These are phyloP conservation scores for Crucihimalaya himalaica DNA, from an alignment of 345 rosid genomes.

Conservation along the genomic window DNA sequence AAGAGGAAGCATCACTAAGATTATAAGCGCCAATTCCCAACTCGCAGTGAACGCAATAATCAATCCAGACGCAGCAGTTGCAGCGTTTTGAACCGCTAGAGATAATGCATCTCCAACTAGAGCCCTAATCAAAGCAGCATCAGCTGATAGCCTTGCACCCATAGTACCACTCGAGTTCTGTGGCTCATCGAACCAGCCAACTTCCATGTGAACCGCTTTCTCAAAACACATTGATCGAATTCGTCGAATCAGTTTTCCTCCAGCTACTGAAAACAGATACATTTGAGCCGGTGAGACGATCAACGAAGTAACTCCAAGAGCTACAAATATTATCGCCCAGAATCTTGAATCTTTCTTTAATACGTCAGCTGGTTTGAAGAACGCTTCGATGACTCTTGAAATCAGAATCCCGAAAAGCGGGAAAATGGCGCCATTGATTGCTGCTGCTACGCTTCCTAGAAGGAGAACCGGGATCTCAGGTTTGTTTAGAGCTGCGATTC, in stretches of 20 bases:
- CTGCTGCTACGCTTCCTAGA: conserved; percentile 60
- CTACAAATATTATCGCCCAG: conserved; percentile 66
- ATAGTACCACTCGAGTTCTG: conserved; percentile 71
- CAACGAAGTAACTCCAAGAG: conserved; percentile 54
- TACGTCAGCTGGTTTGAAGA: conserved; percentile 54
- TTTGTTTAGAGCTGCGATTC: conserved; percentile 67
- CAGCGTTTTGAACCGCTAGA: conserved; percentile 52
- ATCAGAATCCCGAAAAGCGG: conserved; percentile 67
- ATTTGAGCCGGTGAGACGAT: conserved; percentile 48
- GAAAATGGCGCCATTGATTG: conserved; percentile 50
- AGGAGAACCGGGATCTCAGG: conserved; percentile 64
- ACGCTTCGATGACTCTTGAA: conserved; percentile 57
- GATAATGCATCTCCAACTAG: conserved; percentile 74
- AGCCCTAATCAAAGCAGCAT: conserved; percentile 65
- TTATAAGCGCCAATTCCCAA: conserved; percentile 66
- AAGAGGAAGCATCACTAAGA: conserved; percentile 64
- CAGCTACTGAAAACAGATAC: conserved; percentile 68
- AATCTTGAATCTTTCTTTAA: conserved; percentile 52
- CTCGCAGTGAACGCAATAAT: conserved; percentile 66
- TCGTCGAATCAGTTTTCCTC: conserved; percentile 59
- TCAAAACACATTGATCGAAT: conserved; percentile 68
- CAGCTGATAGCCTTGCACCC: conserved; percentile 78
- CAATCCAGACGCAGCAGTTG: conserved; percentile 59
- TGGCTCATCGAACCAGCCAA: conserved; percentile 80
- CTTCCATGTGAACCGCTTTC: conserved; percentile 72